Conservation (phyloP, 371 early-diverging fungal species). For the Mortierella sp. region DNA sequence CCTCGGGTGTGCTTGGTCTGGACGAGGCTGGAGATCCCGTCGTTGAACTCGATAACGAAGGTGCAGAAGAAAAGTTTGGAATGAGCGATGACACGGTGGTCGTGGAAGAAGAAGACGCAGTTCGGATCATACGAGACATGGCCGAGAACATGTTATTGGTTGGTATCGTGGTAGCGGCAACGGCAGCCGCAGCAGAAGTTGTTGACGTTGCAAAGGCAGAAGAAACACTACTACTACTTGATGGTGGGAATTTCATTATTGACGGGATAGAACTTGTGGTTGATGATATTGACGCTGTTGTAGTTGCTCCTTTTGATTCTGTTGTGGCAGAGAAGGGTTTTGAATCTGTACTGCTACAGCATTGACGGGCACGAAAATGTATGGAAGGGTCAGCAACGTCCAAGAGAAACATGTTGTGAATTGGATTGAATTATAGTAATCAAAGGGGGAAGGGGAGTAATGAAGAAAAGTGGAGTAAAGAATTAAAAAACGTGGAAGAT, state of each 20-base stretch:
- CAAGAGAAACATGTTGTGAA: constrained; percentile 31
- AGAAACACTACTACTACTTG: not conserved
- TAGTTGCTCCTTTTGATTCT: not conserved
- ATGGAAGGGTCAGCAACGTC: constrained; percentile 56
- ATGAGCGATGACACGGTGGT: not conserved
- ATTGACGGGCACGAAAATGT: constrained; percentile 48
- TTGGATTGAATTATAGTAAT: not conserved
- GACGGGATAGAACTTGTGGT: not conserved
- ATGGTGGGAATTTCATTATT: constrained; percentile 1
- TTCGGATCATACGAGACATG: constrained; percentile 51
- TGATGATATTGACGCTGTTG: not conserved
- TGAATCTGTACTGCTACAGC: constrained; percentile 16
- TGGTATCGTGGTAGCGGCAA: not conserved
- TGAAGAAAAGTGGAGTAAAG: not conserved
- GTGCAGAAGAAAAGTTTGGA: not conserved
- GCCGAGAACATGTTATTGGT: constrained; percentile 33
- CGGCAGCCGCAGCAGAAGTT: constrained; percentile 5
- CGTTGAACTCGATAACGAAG: not conserved
- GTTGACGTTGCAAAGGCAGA: not conserved
- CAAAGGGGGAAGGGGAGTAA: not conserved
- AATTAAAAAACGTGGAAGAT: not conserved
- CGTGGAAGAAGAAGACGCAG: constrained; percentile 28
- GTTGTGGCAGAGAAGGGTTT: not conserved
- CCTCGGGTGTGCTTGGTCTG: constrained; percentile 22
- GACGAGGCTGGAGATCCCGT: constrained; percentile 19